Conservation (phyloP, 306 rosid species). For the Castanospermum australe region DNA sequence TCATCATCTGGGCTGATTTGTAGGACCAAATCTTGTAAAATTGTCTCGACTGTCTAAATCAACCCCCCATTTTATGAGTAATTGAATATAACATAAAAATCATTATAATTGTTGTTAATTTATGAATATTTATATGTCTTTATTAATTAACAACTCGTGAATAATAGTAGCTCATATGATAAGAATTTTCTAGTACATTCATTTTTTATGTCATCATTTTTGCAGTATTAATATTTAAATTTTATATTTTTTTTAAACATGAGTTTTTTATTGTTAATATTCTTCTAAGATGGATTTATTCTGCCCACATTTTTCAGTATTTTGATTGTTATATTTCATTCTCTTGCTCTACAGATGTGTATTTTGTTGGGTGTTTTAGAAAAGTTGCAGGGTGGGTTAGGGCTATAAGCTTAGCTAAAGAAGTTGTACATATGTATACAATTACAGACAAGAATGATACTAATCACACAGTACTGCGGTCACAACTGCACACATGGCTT, state of each 20-base stretch:
- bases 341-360: not conserved
- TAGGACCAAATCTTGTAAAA: not conserved
- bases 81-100: no score
- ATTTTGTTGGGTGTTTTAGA: not conserved
- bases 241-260: not conserved
- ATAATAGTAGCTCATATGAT: not conserved
- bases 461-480: not conserved
- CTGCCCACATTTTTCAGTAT: not conserved
- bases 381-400: not conserved
- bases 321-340: not conserved
- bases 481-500: not conserved
- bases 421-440: no score
- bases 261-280: not conserved
- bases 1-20: not conserved
- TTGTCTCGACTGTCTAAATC: not conserved
- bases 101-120: not conserved
- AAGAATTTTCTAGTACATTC: not conserved
- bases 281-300: not conserved
- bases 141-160: not conserved
- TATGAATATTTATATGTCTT: not conserved
- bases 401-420: not conserved
- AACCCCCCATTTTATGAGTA: not conserved
- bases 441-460: not conserved
- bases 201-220: not conserved
- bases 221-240: not conserved